phyloP scores from a whole-genome alignment of 2,329 filamentous ascomycete genomes.

The Trichoderma sp. region DNA sequence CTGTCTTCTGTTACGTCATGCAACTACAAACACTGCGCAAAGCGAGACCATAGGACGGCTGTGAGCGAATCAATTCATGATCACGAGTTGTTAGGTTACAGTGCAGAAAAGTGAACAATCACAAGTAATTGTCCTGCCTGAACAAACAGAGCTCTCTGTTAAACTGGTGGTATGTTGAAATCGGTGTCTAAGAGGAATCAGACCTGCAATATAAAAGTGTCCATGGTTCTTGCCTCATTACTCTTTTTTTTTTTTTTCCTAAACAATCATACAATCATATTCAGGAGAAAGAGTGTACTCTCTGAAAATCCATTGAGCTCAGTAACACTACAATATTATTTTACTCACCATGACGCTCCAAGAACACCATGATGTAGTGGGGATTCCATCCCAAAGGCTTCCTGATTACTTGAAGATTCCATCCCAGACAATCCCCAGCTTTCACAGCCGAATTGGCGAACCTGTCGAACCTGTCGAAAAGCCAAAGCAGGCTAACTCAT shows the following conservation, averaged over 20 bases:
- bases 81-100: background rate
- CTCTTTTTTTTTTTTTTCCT: background rate
- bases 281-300: background rate
- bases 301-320: background rate
- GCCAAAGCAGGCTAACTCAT: background rate
- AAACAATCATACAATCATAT: background rate
- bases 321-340: background rate
- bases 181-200: background rate
- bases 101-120: background rate
- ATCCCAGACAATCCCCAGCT: background rate
- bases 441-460: background rate
- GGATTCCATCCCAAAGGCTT: background rate
- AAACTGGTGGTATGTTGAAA: background rate
- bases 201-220: background rate
- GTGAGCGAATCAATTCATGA: background rate
- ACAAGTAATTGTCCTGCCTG: background rate
- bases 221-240: background rate
- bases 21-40: no score
- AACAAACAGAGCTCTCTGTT: background rate
- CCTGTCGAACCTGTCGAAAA: background rate
- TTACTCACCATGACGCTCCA: background rate
- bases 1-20: no score
- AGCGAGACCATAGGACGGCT: no score
- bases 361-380: no score
- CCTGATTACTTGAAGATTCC: no score